phyloP scores from a whole-genome alignment of 2,329 filamentous ascomycete genomes.

The Dothidotthia symphoricarpi region DNA sequence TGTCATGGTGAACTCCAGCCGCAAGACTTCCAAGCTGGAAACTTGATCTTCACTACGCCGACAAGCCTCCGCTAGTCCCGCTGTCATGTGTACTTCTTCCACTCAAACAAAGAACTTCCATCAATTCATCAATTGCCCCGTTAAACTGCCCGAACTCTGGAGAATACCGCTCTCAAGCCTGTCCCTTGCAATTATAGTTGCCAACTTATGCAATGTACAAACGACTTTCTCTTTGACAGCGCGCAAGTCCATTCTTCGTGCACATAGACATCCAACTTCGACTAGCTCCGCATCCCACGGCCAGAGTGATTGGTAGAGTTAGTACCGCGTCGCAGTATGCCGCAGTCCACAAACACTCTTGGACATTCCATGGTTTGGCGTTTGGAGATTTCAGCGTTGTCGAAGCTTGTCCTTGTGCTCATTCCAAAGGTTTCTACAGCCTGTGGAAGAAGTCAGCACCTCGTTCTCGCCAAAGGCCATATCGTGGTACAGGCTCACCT shows the following conservation, averaged over 20 bases:
- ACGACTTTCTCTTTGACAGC: too few relatives aligned
- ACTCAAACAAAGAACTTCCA: background rate
- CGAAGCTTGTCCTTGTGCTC: conserved; percentile 68
- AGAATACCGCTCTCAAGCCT: background rate
- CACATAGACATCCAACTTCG: background rate
- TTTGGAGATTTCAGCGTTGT: conserved; percentile 68
- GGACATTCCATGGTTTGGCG: too few relatives aligned
- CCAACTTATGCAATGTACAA: background rate
- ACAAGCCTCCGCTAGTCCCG: conserved; percentile 7
- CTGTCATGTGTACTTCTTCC: conserved; percentile 5
- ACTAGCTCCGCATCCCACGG: conserved; percentile 8
- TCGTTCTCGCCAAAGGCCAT: conserved; percentile 28
- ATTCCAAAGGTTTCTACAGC: conserved; percentile 83
- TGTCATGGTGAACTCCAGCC: too few relatives aligned
- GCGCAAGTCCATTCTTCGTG: background rate
- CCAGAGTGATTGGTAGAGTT: conserved; percentile 5
- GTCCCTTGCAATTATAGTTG: background rate
- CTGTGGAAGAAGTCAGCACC: conserved; percentile 34
- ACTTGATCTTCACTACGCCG: too few relatives aligned
- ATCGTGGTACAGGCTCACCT: conserved; percentile 44
- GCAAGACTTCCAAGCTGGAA: too few relatives aligned
- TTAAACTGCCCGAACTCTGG: conserved; percentile 4
- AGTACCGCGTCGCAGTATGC: too few relatives aligned
- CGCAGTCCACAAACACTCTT: too few relatives aligned
- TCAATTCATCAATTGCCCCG: conserved; percentile 1